Base-by-base conservation (phyloP, 257 asterid species). In the Cinchona pubescens region DNA sequence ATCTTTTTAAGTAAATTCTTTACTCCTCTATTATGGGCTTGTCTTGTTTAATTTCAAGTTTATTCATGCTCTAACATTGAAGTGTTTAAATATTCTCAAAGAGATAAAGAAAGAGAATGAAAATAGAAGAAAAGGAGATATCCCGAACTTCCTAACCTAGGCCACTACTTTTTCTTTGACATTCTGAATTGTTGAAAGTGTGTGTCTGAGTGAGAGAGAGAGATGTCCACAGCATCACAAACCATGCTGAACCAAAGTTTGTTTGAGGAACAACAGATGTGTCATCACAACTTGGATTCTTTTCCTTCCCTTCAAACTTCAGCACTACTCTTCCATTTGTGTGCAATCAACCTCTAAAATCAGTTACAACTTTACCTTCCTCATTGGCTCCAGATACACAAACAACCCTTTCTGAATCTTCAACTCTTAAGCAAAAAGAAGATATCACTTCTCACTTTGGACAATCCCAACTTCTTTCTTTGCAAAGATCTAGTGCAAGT, bases 221-320 rank as follows among this genome's bases (percentile, higher is more conserved):
- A 72, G 25, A 80, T 80, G 77, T 75, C 84, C 46, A 75, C 82
- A 75, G 79, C 83, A 38, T 48, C 88, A 8, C 83, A 85, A 79
- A 67, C 83, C 60, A 80, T 86, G 87, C 48, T 89, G 37, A 88
- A 88, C 82, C 91, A 89, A 72, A 83, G 86, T 69, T 77, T 93
- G 81, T 88, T 88, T 79, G 94, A 89, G 59, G 97, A 91, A 69
- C 92, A 91, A n/a, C n/a, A 82, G 91, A 90, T 58, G 69, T 86
- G 42, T 83, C 90, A 79, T 84, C 96, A 77, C 96, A 90, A 61
- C 82, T 88, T 59, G 92, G 89, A 62, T 76, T 80, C 71, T 85
- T 87, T 79, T 82, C 89, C 71, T 78, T 80, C 67, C 83, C 84
- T 35, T 77, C 91, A 71, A 84, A 82, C 76, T 72, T 77, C 51